A percentile compares a stretch with the other conserved stretches of the same genome.
Evolutionary conservation across 2,329 filamentous ascomycete species (phyloP).

Genomic region (Pseudocercospora cruenta): DNA sequence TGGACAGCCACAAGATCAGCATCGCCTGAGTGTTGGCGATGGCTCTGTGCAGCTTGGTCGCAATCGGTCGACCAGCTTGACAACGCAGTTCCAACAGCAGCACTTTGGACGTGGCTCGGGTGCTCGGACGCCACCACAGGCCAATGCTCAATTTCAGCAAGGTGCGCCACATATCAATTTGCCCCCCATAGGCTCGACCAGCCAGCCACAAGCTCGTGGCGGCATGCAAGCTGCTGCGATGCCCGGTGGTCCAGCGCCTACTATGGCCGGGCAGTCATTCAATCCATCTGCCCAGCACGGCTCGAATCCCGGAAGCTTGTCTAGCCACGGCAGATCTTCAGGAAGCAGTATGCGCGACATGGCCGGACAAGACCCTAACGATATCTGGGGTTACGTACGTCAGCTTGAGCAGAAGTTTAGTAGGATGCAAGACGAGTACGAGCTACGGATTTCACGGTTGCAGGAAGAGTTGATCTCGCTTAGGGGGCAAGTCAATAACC

Average conservation of each 20-base stretch:
- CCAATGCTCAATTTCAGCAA: conserved; percentile 46
- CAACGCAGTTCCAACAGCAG: conserved; percentile 67
- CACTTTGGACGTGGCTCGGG: conserved; percentile 62
- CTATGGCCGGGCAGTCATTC: conserved; percentile 42
- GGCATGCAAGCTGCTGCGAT: conserved; percentile 22
- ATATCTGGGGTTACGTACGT: conserved; percentile 74
- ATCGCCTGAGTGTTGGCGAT: conserved; percentile 58
- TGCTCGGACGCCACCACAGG: conserved; percentile 57
- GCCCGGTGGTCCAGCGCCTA: conserved; percentile 32
- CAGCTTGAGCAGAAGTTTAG: conserved; percentile 62
- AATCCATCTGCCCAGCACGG: conserved; percentile 20
- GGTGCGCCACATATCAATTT: conserved; percentile 38
- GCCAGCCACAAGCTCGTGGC: conserved; percentile 31
- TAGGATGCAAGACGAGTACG: conserved; percentile 53
- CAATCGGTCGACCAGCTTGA: conserved; percentile 68
- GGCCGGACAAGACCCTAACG: conserved; percentile 58
- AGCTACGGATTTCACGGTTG: conserved; percentile 48
- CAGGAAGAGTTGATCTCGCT: conserved; percentile 49
- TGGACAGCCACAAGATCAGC: conserved; percentile 53
- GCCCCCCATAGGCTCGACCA: conserved; percentile 42
- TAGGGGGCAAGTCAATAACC: conserved; percentile 33
- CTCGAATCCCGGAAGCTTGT: conserved; percentile 56
- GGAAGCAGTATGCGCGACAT: conserved; percentile 68
- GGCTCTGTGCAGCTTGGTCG: conserved; percentile 44
- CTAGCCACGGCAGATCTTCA: conserved; percentile 58